Evolutionary conservation across 2,329 filamentous ascomycete species (phyloP), one percentile per base, ranked within the genome.

Genomic region (Saccharata proteae): DNA sequence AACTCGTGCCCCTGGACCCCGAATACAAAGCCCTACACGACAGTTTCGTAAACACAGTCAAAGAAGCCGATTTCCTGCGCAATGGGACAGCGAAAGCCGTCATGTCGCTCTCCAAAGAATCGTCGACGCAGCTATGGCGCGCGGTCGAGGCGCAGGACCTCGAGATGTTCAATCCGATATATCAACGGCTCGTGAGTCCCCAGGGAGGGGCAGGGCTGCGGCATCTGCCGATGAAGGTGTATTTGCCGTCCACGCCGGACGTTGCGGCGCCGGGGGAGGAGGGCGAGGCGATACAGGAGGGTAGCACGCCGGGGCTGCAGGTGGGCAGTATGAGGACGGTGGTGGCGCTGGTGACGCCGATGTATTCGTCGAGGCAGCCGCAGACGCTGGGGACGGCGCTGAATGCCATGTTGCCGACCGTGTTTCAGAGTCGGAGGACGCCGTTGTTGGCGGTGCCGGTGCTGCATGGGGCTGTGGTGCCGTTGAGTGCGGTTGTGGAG

Each of bases 11-110:
- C 4, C 63, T 74, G 4, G 72, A 77, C 43, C 51, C 54, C 0
- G 61, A 66, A 15, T 65, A 64, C 15, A 65, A 64, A 43, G 61
- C 68, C 3, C 59, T 76, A 48, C 69, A 74, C 38, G 77, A 80
- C 48, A 64, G 73, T 0, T 81, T 72, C 46, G 74, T 77, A 32
- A 79, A 80, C 41, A 73, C 66, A 31, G 75, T 80, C 39, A 81
- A 81, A 49, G 77, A 80, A 48, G 85, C 86, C 17, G 85, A 93
- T 55, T 93, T 85, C 43, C 64, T 93, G 30, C 74, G 86, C 30
- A 88, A 90, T 43, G 84, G 85, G 26, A 90, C 80, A 32, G 84
- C 83, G 11, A 85, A 88, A 51, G 78, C 80, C 38, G 86, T 93
- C 47, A 93, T 93, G 83, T 78, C 76, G 32, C 63, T 94, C 47